phyloP scores from a whole-genome alignment of 2,329 filamentous ascomycete genomes.

The Aspergillus candidus region DNA sequence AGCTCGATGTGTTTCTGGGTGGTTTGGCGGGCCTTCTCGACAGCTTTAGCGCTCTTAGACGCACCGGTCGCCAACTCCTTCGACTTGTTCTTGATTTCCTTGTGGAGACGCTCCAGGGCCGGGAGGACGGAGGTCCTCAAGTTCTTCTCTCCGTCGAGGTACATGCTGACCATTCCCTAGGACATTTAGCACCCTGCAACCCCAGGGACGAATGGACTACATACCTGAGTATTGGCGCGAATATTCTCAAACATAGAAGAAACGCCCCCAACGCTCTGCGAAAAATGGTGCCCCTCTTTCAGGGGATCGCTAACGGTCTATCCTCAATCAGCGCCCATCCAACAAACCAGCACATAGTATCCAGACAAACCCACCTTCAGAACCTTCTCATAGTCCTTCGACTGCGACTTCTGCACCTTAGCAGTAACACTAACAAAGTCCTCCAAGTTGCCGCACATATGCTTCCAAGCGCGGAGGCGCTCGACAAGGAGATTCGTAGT shows the following conservation, averaged over 20 bases:
- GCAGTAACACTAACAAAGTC: slow-evolving; percentile 82
- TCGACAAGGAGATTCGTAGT: slow-evolving; percentile 77
- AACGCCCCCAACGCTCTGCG: slow-evolving; percentile 79
- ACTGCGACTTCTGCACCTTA: slow-evolving; percentile 75
- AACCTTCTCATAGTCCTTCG: slow-evolving; percentile 93
- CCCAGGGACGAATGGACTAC: slow-evolving; percentile 2
- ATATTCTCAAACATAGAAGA: slow-evolving; percentile 92
- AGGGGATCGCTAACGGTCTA: slow-evolving; percentile 80
- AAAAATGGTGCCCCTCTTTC: slow-evolving; percentile 87
- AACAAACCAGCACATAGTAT: not conserved
- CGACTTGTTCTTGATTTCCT: slow-evolving; percentile 92
- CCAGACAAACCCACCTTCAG: slow-evolving; percentile 58
- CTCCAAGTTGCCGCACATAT: slow-evolving; percentile 84
- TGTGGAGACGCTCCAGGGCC: slow-evolving; percentile 82
- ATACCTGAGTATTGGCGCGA: slow-evolving; percentile 75
- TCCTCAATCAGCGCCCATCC: slow-evolving; percentile 6
- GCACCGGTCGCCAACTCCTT: slow-evolving; percentile 82
- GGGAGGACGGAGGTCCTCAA: slow-evolving; percentile 82
- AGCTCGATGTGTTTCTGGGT: slow-evolving; percentile 97
- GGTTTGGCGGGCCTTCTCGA: slow-evolving; percentile 76
- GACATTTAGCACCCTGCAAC: not conserved
- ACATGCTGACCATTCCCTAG: slow-evolving; percentile 77
- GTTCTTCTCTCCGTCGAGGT: slow-evolving; percentile 84
- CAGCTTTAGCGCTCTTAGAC: slow-evolving; percentile 77
- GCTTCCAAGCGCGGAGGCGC: slow-evolving; percentile 91